Conservation (phyloP, 1,139 yeast genomes). For the Wickerhamiella pararugosa region DNA sequence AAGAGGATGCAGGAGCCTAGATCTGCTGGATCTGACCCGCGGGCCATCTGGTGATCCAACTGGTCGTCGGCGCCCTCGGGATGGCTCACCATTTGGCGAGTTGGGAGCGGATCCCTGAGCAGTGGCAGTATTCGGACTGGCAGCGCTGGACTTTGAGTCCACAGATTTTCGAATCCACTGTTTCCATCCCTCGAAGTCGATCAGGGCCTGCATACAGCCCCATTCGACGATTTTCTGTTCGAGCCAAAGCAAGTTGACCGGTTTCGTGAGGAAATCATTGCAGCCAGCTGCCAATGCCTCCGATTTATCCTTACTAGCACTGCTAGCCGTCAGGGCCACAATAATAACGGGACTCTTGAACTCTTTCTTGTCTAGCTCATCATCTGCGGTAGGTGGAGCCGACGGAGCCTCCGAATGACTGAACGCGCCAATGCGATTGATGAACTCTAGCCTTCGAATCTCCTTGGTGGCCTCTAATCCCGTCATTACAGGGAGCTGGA, state of each 20-base stretch:
- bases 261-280: slow-evolving; percentile 91
- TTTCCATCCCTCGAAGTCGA: slow-evolving; percentile 93
- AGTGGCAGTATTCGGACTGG: too few species aligned
- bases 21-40: too few species aligned
- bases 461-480: slow-evolving; percentile 89
- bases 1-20: too few species aligned
- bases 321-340: slow-evolving; percentile 89
- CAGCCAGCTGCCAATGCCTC: slow-evolving; percentile 95
- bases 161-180: slow-evolving; percentile 38
- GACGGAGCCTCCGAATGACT: slow-evolving; percentile 22
- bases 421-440: slow-evolving; percentile 72
- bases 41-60: too few species aligned
- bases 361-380: slow-evolving; percentile 39
- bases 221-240: slow-evolving; percentile 91
- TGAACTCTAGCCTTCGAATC: slow-evolving; percentile 65
- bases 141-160: neutral
- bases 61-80: too few species aligned
- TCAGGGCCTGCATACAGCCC: slow-evolving; percentile 89
- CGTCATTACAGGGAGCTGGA: slow-evolving; percentile 83
- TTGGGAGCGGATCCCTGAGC: too few species aligned
- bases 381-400: slow-evolving; percentile 24
- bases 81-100: too few species aligned
- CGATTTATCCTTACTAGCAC: slow-evolving; percentile 72
- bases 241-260: slow-evolving; percentile 88
- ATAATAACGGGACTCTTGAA: slow-evolving; percentile 87